Evolutionary conservation across 495 filamentous ascomycete species (phyloP).

Genomic region (Hypoxylon lienhwacheense): DNA sequence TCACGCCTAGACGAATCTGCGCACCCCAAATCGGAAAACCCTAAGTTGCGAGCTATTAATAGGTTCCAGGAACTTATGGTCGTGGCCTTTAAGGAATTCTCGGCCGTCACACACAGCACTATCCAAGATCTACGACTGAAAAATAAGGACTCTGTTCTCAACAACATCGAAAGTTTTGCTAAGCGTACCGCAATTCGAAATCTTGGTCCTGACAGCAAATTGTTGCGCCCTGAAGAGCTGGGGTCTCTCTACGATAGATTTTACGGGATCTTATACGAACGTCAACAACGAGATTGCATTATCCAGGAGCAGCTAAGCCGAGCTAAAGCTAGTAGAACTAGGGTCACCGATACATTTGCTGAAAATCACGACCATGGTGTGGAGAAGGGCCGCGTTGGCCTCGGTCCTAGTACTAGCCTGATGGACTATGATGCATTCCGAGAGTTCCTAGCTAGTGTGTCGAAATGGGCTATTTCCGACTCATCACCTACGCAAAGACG

Average conservation of each 20-base stretch:
- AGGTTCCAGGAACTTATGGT: conserved; percentile 98
- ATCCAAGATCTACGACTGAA: conserved; percentile 86
- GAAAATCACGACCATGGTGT: conserved; percentile 45
- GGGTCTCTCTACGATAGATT: conserved; percentile 90
- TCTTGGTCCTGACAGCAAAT: conserved; percentile 91
- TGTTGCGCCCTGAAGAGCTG: conserved; percentile 80
- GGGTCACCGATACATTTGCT: conserved; percentile 51
- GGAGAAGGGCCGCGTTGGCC: conserved; percentile 81
- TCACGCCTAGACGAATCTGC: conserved; percentile 90
- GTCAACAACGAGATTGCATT: conserved; percentile 77
- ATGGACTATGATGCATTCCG: conserved; percentile 98
- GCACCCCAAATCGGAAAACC: conserved; percentile 90
- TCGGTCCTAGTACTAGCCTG: conserved; percentile 81
- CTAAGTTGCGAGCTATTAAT: conserved; percentile 88
- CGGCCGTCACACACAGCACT: conserved; percentile 88
- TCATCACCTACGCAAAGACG: conserved; percentile 58
- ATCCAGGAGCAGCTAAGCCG: conserved; percentile 71
- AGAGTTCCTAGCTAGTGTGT: conserved; percentile 85
- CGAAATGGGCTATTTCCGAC: conserved; percentile 90
- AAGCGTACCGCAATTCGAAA: conserved; percentile 96
- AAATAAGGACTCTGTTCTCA: conserved; percentile 85
- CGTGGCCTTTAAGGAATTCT: conserved; percentile 96
- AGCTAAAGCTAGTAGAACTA: conserved; percentile 59
- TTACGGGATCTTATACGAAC: conserved; percentile 86
- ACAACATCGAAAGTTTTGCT: conserved; percentile 94